Base-by-base conservation (phyloP, 1,284 basidiomycete species). In the Xanthoconium separans region DNA sequence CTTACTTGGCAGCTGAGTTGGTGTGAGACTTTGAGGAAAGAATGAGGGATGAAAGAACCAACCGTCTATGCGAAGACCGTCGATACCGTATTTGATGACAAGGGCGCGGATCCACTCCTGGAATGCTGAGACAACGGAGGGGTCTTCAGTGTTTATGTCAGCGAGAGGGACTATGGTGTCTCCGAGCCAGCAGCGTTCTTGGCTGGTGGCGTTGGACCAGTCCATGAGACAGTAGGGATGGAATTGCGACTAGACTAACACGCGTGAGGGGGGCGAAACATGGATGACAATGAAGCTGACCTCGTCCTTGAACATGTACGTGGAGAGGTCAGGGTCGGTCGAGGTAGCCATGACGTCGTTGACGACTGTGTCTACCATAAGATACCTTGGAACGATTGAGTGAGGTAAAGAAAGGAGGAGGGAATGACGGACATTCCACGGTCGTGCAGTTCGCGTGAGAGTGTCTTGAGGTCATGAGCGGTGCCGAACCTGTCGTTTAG, bases 331-430 rank as follows among this genome's bases (percentile, higher is more conserved):
- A 9, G 85, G 83, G 8, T 75, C 77, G 40, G 73, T 76, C 10
- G 80, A 76, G 9, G 79, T 78, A 5, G 84, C 73, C 68, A 85
- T 89, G 51, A 85, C 79, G 70, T 89, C 84, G 72, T 91, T 90
- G 53, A 87, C 80, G 51, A 88, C 84, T 7, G 88, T 73, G 64
- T 91, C 87, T 54, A 91, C 77, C 89, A 91, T 91, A 61, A 91
- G 73, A 62, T 82, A 65, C 63, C 65, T 65, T 58, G 43, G 15
- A 37, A 34, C 10, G 18, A 39, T 50, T 54, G 6, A 37, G 30
- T 49, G 54, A 69, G 58, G 66, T 7, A 64, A 65, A 50, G 62
- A 62, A 22, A 58, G 40, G 11, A 69, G 50, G 27, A 65, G 62
- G 18, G 12, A 33, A 46, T 47, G 61, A 75, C 55, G 58, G 47